Evolutionary conservation across 129 eudicot species (phyloP), one percentile per base, ranked within the genome.

Genomic region (Calendula officinalis): DNA sequence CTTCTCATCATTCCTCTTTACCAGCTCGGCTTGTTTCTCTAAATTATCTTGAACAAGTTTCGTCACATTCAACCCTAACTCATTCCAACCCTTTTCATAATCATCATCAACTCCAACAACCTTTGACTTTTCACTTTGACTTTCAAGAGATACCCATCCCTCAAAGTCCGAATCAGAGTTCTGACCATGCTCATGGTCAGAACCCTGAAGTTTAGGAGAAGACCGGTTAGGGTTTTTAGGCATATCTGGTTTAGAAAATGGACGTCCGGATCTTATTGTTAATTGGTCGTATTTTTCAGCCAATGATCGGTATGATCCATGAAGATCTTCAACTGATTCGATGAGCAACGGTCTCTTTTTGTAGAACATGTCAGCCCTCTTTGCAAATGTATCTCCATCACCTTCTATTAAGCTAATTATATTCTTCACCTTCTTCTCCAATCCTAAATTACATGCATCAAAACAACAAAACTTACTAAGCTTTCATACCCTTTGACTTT

Each of bases 291-390:
- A 78, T 38, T 74, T 81, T 34, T 75, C 84, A 12, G 91, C 91
- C 63, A 85, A 72, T n/a, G 71, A 66, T 7, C 67, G 22, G 66
- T 81, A 85, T 1, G 87, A 67, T 43, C 62, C 72, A 22, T 75
- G 75, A 32, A 83, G 72, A 32, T 85, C 87, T 45, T 78, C 72
- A 0, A 76, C 74, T 9, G 68, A 56, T 32, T 53, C 37, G 6
- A 85, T 76, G 33, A 81, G 80, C 38, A 73, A 59, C 8, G 91
- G 87, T 37, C 82, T 68, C 61, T 73, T 85, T 50, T 69, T 16
- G 76, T 81, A 85, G 67, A 67, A 85, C 91, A 85, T 81, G 30
- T 85, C 84, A 4, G 84, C 87, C 47, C 84, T 75, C 57, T 68
- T 67, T 5, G 76, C 82, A 50, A 81, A 81, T 5, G 84, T 77